These are phyloP conservation scores for Ganoderma resinaceum DNA, from an alignment of 1,284 basidiomycete species.

Conservation along the genomic window DNA sequence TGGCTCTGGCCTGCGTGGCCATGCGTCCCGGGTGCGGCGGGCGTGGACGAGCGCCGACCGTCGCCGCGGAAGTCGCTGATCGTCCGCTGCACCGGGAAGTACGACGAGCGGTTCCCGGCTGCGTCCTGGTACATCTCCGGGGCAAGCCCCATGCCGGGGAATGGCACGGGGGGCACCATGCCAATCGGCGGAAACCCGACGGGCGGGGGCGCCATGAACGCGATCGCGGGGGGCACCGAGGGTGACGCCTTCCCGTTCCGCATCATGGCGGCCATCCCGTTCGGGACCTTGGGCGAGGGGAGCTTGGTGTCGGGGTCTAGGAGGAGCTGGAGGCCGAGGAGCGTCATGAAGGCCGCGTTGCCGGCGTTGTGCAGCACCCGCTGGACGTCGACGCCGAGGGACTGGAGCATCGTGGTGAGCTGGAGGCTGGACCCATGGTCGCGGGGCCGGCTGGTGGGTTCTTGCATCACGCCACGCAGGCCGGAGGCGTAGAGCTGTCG, in stretches of 20 bases:
- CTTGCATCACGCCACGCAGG: conserved; percentile 63
- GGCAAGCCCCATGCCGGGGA: conserved; percentile 14
- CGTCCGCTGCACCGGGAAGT: conserved; percentile 26
- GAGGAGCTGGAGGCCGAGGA: conserved; percentile 70
- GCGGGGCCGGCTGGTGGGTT: conserved; percentile 60
- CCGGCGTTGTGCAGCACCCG: conserved; percentile 69
- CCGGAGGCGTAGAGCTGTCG: conserved; percentile 63
- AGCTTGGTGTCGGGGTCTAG: conserved; percentile 54
- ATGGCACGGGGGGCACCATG: conserved; percentile 17
- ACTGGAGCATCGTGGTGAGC: conserved; percentile 60
- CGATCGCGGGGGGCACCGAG: conserved; percentile 28
- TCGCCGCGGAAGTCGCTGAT: conserved; percentile 23
- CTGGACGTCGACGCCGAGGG: conserved; percentile 52
- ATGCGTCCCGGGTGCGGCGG: conserved; percentile 4
- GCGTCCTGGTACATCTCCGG: conserved; percentile 25
- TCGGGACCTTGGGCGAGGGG: conserved; percentile 33
- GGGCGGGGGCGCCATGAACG: conserved; percentile 30
- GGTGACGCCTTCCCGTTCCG: conserved; percentile 34
- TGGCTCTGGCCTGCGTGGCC: background rate
- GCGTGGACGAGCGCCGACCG: conserved; percentile 9
- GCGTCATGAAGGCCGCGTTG: conserved; percentile 71
- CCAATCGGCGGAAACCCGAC: conserved; percentile 22
- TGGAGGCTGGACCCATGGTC: conserved; percentile 56
- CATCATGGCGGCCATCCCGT: conserved; percentile 25
- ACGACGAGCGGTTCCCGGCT: conserved; percentile 22